Percentiles rank a stretch among this genome's conserved stretches.
Conservation (phyloP, 1,284 basidiomycete species). For the Uromyces viciae-fabae region DNA sequence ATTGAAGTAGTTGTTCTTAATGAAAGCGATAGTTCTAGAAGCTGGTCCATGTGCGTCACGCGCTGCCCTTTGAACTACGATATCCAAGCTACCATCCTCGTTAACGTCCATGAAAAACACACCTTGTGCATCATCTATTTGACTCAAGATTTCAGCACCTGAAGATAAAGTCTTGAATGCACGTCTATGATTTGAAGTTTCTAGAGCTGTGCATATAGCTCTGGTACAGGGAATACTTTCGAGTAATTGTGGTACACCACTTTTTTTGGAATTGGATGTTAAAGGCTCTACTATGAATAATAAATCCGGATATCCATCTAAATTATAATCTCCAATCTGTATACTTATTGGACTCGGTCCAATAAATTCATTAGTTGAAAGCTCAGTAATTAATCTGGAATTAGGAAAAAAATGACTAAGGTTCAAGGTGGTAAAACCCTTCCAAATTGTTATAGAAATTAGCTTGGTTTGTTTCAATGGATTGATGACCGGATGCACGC, state of each 20-base stretch:
- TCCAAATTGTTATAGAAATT: not conserved
- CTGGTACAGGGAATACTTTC: slow-evolving; percentile 68
- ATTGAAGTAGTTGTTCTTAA: slow-evolving; percentile 97
- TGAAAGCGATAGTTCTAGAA: slow-evolving; percentile 63
- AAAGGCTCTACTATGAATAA: slow-evolving; percentile 64
- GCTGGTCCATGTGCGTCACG: slow-evolving; percentile 60
- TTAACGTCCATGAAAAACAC: slow-evolving; percentile 86
- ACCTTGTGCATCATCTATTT: slow-evolving; percentile 72
- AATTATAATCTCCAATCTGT: slow-evolving; percentile 81
- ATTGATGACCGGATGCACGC: not conserved
- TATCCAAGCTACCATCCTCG: slow-evolving; percentile 87
- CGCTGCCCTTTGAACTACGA: slow-evolving; percentile 74
- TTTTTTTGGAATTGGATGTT: slow-evolving; percentile 50
- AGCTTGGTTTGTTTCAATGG: not conserved
- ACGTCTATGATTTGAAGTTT: slow-evolving; percentile 58
- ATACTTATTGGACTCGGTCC: slow-evolving; percentile 69
- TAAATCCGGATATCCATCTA: slow-evolving; percentile 92
- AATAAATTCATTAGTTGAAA: slow-evolving; percentile 62
- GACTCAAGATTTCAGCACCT: slow-evolving; percentile 64
- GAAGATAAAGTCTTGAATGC: slow-evolving; percentile 63
- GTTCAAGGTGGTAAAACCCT: slow-evolving; percentile 69
- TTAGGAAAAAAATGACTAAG: slow-evolving; percentile 64
- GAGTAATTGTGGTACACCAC: slow-evolving; percentile 65
- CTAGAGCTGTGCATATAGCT: slow-evolving; percentile 52
- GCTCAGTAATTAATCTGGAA: slow-evolving; percentile 55